Evolutionary conservation across 306 rosid species (phyloP).

Genomic region (Trifolium dubium): DNA sequence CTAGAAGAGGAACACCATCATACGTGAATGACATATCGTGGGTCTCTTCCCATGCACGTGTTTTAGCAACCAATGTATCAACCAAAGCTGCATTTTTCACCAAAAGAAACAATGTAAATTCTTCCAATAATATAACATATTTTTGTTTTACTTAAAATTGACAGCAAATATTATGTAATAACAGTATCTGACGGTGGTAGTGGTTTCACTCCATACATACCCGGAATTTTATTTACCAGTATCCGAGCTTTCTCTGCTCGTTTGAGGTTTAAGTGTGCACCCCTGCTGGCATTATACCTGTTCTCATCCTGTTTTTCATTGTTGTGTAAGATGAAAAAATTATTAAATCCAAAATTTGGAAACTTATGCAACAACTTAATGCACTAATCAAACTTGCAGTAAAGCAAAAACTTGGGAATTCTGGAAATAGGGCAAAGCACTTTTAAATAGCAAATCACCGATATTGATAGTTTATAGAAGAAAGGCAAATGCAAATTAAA

Average conservation of each 20-base stretch:
- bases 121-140: neutral
- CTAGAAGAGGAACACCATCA: constrained; percentile 97
- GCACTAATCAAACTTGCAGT: constrained; percentile 23
- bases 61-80: constrained; percentile 89
- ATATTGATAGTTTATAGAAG: neutral
- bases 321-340: constrained; percentile 35
- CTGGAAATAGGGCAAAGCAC: constrained; percentile 8
- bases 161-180: constrained; percentile 8
- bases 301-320: constrained; percentile 88
- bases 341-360: constrained; percentile 11
- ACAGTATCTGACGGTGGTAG: constrained; percentile 9
- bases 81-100: constrained; percentile 75
- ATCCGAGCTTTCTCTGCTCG: constrained; percentile 98
- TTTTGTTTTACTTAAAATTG: constrained; percentile 16
- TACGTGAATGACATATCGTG: constrained; percentile 77
- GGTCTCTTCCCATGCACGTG: constrained; percentile 96
- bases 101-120: constrained; percentile 37
- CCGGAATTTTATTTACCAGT: constrained; percentile 95
- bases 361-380: constrained; percentile 7
- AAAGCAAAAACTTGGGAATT: constrained; percentile 32
- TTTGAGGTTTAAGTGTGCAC: constrained; percentile 98
- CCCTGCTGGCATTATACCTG: constrained; percentile 98
- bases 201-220: constrained; percentile 48
- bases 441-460: constrained; percentile 10
- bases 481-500: constrained; percentile 19